Evolutionary conservation across 2,329 filamentous ascomycete species (phyloP), one percentile per base, ranked within the genome.

Genomic region (Monilinia fructigena): DNA sequence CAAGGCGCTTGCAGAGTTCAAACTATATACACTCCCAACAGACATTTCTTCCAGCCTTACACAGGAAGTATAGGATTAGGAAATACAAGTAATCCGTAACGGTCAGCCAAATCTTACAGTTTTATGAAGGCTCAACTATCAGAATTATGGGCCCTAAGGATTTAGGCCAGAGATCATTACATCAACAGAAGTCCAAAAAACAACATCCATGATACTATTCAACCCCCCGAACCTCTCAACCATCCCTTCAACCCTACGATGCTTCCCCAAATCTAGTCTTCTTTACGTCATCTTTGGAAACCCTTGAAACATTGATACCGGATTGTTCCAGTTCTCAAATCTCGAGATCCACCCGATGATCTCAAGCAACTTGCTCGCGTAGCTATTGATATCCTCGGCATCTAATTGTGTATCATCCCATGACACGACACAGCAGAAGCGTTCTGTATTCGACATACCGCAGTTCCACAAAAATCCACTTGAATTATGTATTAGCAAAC

Each of bases 321-420:
- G 11, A 47, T 56, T 48, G 40, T 56, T 26, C 61, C 40, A 64
- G 50, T 50, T 56, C 40, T 28, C 42, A 35, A 52, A 3, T 18
- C 35, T 38, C 12, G 28, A 47, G n/a, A 64, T 56, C 62, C 62
- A 56, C 42, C n/a, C 28, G 20, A 64, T 16, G 12, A 56, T 55
- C 38, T 64, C 61, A 55, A 55, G 52, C 52, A 63, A 23, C 26
- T 63, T 47, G 52, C 52, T 54, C 61, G 47, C 61, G 28, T 55
- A 55, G 40, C 35, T 28, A 38, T 42, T 54, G 52, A 45, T 23
- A 16, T 31, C 26, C 7, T 31, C 23, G 4, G 12, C 16, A 55
- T 63, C 61, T 55, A 63, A 31, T 16, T 45, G 40, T 12, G 40
- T 23, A 4, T 56, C 40, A 10, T 64, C 40, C 61, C 52, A 56